Evolutionary conservation across 2,329 filamentous ascomycete genomes (phyloP).

Genomic region (Sporothrix protearum): DNA sequence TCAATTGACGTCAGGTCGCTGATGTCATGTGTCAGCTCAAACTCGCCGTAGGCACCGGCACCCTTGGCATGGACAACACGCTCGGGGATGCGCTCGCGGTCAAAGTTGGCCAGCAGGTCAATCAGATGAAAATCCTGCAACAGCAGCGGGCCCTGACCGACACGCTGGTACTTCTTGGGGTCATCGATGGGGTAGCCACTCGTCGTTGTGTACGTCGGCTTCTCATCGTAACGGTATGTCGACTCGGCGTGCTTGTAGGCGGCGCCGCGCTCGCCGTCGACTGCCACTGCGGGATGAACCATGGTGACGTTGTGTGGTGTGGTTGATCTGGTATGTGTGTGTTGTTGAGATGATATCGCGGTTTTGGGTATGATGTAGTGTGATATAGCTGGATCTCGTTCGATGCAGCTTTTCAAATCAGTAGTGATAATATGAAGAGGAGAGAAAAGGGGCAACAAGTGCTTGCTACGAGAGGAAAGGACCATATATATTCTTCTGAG

Average conservation of each 20-base stretch:
- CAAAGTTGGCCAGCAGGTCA: conserved; percentile 56
- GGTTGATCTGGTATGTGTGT: not conserved
- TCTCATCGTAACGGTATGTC: conserved; percentile 54
- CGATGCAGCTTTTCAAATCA: not conserved
- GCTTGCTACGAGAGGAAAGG: not conserved
- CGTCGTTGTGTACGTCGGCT: conserved; percentile 57
- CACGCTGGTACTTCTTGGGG: conserved; percentile 35
- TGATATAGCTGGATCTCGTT: not conserved
- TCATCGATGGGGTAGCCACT: conserved; percentile 57
- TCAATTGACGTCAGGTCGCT: conserved; percentile 25
- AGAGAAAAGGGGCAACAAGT: not conserved
- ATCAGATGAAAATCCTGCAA: conserved; percentile 65
- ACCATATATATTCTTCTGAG: not conserved
- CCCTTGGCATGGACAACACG: conserved; percentile 33
- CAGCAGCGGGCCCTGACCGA: conserved; percentile 51
- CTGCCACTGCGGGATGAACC: not conserved
- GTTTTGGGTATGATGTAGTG: not conserved
- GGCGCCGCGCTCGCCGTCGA: not conserved
- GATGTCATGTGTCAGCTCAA: conserved; percentile 30
- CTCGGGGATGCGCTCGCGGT: conserved; percentile 37
- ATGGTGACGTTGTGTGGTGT: not conserved
- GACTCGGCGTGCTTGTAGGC: conserved; percentile 30
- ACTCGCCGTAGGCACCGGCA: conserved; percentile 32
- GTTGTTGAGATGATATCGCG: not conserved
- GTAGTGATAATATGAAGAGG: not conserved